A percentile compares a stretch with the other conserved stretches of the same genome.
phyloP scores from a whole-genome alignment of 1,139 yeast genomes.

The Lodderomyces parapsilosis region DNA sequence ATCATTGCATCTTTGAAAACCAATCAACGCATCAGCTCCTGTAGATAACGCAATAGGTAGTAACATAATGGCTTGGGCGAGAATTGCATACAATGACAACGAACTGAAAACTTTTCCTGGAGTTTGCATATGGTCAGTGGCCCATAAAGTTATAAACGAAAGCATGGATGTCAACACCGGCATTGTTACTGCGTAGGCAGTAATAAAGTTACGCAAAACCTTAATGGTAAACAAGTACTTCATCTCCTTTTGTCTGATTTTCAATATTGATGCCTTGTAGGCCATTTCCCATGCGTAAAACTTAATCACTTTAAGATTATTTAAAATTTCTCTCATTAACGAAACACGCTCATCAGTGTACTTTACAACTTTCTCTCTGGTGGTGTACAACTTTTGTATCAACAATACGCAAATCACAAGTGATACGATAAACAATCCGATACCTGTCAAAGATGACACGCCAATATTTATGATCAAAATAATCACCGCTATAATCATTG shows the following conservation, averaged over 20 bases:
- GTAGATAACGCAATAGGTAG: constrained; percentile 56
- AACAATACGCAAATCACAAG: constrained; percentile 37
- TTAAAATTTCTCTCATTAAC: constrained; percentile 44
- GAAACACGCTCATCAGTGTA: constrained; percentile 44
- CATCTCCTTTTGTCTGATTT: constrained; percentile 41
- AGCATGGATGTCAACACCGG: constrained; percentile 42
- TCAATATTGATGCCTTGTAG: constrained; percentile 35
- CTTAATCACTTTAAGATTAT: constrained; percentile 43
- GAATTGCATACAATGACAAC: constrained; percentile 49
- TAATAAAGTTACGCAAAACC: constrained; percentile 43
- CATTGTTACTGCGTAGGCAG: constrained; percentile 47
- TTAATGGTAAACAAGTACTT: constrained; percentile 41
- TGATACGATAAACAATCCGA: constrained; percentile 42
- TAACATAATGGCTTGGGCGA: constrained; percentile 51
- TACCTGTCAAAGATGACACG: constrained; percentile 41
- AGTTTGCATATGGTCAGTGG: constrained; percentile 30
- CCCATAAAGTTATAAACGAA: constrained; percentile 47
- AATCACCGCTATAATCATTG: constrained; percentile 40
- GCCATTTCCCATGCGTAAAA: constrained; percentile 52
- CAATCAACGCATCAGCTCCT: constrained; percentile 55
- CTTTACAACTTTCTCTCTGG: constrained; percentile 40
- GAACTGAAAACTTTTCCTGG: constrained; percentile 52
- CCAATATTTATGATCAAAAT: constrained; percentile 39
- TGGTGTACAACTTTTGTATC: constrained; percentile 34
- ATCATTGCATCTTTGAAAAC: constrained; percentile 46